These are phyloP conservation scores for Hippophae gyantsensis DNA, from an alignment of 306 rosid genomes.

Conservation along the genomic window DNA sequence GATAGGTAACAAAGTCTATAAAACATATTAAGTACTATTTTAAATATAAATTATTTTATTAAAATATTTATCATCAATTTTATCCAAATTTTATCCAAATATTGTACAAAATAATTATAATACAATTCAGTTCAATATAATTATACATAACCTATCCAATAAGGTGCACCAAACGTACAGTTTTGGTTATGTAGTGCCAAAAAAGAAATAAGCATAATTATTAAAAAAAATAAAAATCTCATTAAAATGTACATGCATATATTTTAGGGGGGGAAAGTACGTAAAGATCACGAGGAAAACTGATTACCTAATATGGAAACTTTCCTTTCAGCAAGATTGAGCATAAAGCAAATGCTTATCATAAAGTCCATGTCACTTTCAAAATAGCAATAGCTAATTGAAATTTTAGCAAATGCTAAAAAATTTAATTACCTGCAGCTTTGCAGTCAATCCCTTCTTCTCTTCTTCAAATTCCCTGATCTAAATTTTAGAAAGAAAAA, in stretches of 20 bases:
- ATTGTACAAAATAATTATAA: too few species aligned
- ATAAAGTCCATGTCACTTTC: neutral
- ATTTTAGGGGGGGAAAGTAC: neutral
- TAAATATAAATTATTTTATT: too few species aligned
- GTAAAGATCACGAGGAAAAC: neutral
- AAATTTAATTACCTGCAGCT: conserved; percentile 74
- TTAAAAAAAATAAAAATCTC: conserved; percentile 1
- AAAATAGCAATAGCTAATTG: conserved; percentile 8
- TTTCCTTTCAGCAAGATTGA: neutral
- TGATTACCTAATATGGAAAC: conserved; percentile 1
- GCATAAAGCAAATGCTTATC: neutral
- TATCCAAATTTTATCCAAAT: too few species aligned
- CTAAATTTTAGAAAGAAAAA: conserved; percentile 62
- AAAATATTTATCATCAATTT: too few species aligned
- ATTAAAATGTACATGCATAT: neutral
- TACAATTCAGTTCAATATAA: too few species aligned
- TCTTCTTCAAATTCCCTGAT: conserved; percentile 99
- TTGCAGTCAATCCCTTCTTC: conserved; percentile 85
- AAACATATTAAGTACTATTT: too few species aligned
- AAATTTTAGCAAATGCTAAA: conserved; percentile 2
- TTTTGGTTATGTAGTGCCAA: neutral
- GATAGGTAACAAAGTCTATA: too few species aligned
- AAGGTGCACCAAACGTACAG: too few species aligned
- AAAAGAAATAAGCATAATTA: neutral
- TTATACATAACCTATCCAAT: too few species aligned